Base-by-base conservation (phyloP, 1,284 basidiomycete species). In the Fomitopsis betulina region DNA sequence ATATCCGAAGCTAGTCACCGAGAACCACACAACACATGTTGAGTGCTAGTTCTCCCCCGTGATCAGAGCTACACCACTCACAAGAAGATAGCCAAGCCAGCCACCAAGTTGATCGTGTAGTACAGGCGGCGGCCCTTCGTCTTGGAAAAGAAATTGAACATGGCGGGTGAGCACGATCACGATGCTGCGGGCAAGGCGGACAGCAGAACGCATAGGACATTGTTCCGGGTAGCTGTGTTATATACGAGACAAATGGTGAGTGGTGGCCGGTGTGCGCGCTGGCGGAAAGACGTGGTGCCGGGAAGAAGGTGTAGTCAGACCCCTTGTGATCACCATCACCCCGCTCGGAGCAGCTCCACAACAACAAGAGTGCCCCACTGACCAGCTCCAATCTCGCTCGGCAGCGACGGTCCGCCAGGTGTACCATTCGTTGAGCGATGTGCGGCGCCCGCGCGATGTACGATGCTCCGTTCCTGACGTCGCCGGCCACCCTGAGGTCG, bases 71-170 rank as follows among this genome's bases (percentile, higher is more conserved):
- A n/a, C 32, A 21, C 27, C n/a, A 72, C 76, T 60, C 57, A 79
- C 78, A 80, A 80, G 68, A 80, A 79, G 45, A 80, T 78, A 13
- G 77, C 78, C 19, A 80, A 63, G 1, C 77, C 77, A 39, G 78
- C 78, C 32, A 79, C 76, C 50, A 65, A 59, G 53, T 72, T 72
- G 66, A 72, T 72, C 0, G 67, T 70, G 61, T 70, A 70, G 57
- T 70, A 70, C 62, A 72, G 60, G 60, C 61, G 60, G 58, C 69
- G 61, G 27, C 70, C 70, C 38, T 59, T 60, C 5, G 61, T 33
- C 25, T 65, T 47, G 47, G 67, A 63, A 59, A 66, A 63, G 57
- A 58, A 49, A 17, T 58, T 60, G 60, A 67, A 63, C 40, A 39
- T 63, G 60, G 21, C 13, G 19, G 21, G 45, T 27, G 25, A 21